Percentiles rank a stretch among this genome's conserved stretches.
Evolutionary conservation across 495 filamentous ascomycete genomes (phyloP).

Genomic region (Glonium stellatum): DNA sequence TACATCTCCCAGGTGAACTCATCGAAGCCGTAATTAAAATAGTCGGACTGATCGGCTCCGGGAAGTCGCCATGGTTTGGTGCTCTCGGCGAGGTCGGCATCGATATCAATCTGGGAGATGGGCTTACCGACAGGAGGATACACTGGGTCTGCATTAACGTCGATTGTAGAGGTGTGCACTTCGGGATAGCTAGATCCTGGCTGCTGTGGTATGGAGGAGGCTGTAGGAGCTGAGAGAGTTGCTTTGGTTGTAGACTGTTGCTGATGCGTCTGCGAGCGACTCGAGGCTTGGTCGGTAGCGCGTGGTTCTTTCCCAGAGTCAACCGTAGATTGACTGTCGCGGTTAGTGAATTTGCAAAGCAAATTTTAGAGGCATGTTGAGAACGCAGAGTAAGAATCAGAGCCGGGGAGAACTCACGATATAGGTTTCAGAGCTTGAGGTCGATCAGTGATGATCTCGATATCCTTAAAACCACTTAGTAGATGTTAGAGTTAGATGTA

Average conservation of each 20-base stretch:
- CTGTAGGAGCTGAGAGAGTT: constrained; percentile 14
- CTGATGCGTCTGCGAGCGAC: not conserved
- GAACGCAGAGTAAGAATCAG: not conserved
- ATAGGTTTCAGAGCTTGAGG: constrained; percentile 55
- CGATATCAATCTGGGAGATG: constrained; percentile 56
- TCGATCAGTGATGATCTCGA: constrained; percentile 90
- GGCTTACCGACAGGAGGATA: constrained; percentile 40
- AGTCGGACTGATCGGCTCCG: constrained; percentile 91
- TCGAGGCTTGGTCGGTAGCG: constrained; percentile 8
- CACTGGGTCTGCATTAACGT: constrained; percentile 71
- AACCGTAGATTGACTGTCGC: constrained; percentile 2
- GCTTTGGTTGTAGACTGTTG: constrained; percentile 20
- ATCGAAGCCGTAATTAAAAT: constrained; percentile 99
- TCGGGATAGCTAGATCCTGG: constrained; percentile 56
- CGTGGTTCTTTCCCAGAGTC: constrained; percentile 17
- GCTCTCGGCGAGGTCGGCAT: constrained; percentile 71
- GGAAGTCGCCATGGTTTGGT: constrained; percentile 95
- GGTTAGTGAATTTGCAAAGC: constrained; percentile 17
- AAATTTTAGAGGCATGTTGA: constrained; percentile 32
- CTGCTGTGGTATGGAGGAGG: constrained; percentile 33
- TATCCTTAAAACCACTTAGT: constrained; percentile 52
- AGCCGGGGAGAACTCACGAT: constrained; percentile 45
- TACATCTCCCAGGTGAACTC: constrained; percentile 98
- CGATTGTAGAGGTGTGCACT: constrained; percentile 69
- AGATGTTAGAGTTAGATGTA: not conserved